Conservation (phyloP, 352 stramenopile species). For the Pelagophyceae sp. region DNA sequence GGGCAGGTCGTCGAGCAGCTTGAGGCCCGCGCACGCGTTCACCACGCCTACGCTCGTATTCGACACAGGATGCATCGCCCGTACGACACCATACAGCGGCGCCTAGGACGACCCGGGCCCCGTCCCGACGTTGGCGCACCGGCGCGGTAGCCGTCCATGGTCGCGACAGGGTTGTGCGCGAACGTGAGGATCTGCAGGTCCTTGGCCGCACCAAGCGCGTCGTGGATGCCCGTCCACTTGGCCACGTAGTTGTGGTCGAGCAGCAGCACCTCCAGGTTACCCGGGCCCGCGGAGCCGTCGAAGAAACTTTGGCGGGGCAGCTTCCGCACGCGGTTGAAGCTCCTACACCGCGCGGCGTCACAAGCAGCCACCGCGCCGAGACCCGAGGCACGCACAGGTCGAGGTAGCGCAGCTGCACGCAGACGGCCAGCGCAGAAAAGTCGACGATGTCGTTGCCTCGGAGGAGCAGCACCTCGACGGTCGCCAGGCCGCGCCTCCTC, state of each 20-base stretch:
- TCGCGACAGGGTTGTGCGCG: neutral
- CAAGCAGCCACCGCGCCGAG: no score
- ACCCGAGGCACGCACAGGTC: no score
- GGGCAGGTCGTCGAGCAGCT: neutral
- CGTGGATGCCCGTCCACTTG: neutral
- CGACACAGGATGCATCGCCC: no score
- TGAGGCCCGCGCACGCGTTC: neutral
- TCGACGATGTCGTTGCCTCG: slow-evolving; percentile 3
- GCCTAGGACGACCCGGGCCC: no score
- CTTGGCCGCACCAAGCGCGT: neutral
- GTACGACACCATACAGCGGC: no score
- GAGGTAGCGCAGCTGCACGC: neutral
- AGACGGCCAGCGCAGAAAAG: neutral
- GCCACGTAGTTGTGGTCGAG: slow-evolving; percentile 5
- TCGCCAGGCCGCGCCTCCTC: neutral
- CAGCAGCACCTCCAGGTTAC: neutral
- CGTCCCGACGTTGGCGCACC: no score
- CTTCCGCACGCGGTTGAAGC: neutral
- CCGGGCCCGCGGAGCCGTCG: neutral
- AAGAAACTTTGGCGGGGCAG: neutral
- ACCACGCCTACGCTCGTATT: no score
- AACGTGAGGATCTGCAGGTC: neutral
- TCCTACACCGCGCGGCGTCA: no score
- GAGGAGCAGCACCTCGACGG: slow-evolving; percentile 1
- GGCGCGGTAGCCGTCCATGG: neutral